phyloP scores from a whole-genome alignment of 768 basidiomycete genomes.

The Kwoniella bestiolae region DNA sequence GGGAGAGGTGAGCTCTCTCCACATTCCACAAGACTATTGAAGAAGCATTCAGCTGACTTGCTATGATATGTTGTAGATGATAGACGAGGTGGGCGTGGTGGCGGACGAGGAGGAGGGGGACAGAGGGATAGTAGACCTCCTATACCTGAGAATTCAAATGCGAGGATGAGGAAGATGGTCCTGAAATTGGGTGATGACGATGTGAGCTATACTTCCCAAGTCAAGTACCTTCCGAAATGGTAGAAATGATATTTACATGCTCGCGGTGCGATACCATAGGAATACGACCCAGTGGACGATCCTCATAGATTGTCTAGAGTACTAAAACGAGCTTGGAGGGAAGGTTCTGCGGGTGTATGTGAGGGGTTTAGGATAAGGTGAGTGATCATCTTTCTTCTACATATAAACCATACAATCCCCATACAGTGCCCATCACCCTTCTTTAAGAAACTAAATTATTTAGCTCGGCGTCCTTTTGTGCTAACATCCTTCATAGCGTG shows the following conservation, averaged over 20 bases:
- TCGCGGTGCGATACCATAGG: constrained; percentile 40
- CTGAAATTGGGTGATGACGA: constrained; percentile 55
- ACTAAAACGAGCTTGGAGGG: constrained; percentile 51
- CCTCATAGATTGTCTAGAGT: constrained; percentile 51
- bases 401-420: too few species aligned
- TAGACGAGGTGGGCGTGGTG: constrained; percentile 31
- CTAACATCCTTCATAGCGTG: too few species aligned
- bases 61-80: constrained; percentile 9
- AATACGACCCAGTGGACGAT: constrained; percentile 57
- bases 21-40: too few species aligned
- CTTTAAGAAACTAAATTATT: too few species aligned
- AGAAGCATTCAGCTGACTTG: neutral
- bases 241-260: too few species aligned
- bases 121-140: constrained; percentile 20
- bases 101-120: constrained; percentile 31
- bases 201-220: constrained; percentile 28
- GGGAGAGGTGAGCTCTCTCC: constrained; percentile 23
- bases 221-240: neutral
- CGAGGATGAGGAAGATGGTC: constrained; percentile 51
- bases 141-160: constrained; percentile 39
- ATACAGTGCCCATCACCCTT: too few species aligned
- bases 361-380: constrained; percentile 57
- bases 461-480: too few species aligned
- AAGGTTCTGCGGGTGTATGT: constrained; percentile 51
- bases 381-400: neutral